Percentiles rank a stretch among this genome's conserved stretches.
These are phyloP conservation scores for Canavalia gladiata DNA, from an alignment of 306 rosid species.

Conservation along the genomic window DNA sequence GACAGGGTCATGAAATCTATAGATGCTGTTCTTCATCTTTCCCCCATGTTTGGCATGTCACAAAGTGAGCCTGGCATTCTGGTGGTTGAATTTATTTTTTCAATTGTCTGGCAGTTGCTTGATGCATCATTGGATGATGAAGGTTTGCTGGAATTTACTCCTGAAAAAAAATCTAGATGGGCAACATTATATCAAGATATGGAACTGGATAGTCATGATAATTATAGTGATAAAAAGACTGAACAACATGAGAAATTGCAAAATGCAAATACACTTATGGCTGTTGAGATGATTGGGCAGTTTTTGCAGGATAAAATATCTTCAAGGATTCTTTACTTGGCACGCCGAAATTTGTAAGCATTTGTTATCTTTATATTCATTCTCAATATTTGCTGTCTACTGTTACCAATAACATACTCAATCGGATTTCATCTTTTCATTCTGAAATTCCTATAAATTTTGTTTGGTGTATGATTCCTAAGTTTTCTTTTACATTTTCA, in stretches of 20 bases:
- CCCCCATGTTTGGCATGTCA: conserved; percentile 69
- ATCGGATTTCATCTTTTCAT: conserved; percentile 23
- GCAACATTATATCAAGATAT: conserved; percentile 68
- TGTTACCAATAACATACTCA: conserved; percentile 2
- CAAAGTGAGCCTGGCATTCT: conserved; percentile 83
- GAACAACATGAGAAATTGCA: conserved; percentile 67
- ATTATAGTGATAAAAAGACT: conserved; percentile 62
- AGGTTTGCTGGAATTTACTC: conserved; percentile 75
- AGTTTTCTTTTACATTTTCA: conserved; percentile 4
- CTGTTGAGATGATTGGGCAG: conserved; percentile 81
- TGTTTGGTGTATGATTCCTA: conserved; percentile 25
- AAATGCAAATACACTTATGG: conserved; percentile 71
- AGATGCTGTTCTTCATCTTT: conserved; percentile 79
- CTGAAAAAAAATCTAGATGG: conserved; percentile 82
- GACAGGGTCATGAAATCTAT: conserved; percentile 86
- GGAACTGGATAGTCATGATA: conserved; percentile 71
- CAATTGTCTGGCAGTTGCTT: conserved; percentile 86
- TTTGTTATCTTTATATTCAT: conserved; percentile 32
- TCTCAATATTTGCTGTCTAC: conserved; percentile 4
- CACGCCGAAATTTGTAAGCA: conserved; percentile 79
- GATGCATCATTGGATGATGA: conserved; percentile 92
- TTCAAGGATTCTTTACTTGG: conserved; percentile 80
- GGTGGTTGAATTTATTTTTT: conserved; percentile 85
- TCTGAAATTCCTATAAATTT: conserved; percentile 21
- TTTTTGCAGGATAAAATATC: conserved; percentile 75